Evolutionary conservation across 805 yeast species (phyloP), one percentile per base, ranked within the genome.

Genomic region (Komagataella populi): DNA sequence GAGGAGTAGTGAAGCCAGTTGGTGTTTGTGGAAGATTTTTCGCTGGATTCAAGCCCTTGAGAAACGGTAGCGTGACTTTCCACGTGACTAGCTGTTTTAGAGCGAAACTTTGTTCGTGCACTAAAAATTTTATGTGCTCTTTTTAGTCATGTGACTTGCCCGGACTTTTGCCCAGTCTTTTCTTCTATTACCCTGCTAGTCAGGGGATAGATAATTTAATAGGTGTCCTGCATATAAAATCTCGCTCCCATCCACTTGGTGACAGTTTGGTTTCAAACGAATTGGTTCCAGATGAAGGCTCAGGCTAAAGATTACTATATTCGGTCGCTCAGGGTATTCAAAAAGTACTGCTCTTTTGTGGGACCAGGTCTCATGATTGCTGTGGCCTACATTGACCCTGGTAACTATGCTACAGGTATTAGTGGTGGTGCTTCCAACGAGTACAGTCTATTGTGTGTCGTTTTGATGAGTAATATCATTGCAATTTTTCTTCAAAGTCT

Each of bases 361-460:
- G 79, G 79, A 5, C 79, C 78, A 1, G 78, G 78, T 0, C 53
- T 74, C 5, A 69, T 74, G 69, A 69, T 73, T 8, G 62, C 72
- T 22, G 78, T 73, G 44, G 76, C 78, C 2, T 74, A 74, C 56
- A 73, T 74, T 73, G 79, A 74, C 56, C 79, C 79, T 10, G 79
- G 79, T 59, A 74, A 74, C 55, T 72, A 74, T 55, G 72, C 78
- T 23, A 73, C 78, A 1, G 74, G 73, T 52, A 62, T 71, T 46
- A 63, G 71, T 8, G 78, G 76, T 3, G 79, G 79, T 53, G 72
- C 79, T 1, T 57, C 68, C 23, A 72, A 73, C 55, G 57, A 61
- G 53, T 74, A 61, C 56, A 66, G 76, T 8, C 62, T 74, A 45
- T 61, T 74, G 22, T 73, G 71, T 53, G 62, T 74, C 50, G 71